Base-by-base conservation (phyloP, 1,284 basidiomycete genomes). In the Filobasidium uniguttulatum region DNA sequence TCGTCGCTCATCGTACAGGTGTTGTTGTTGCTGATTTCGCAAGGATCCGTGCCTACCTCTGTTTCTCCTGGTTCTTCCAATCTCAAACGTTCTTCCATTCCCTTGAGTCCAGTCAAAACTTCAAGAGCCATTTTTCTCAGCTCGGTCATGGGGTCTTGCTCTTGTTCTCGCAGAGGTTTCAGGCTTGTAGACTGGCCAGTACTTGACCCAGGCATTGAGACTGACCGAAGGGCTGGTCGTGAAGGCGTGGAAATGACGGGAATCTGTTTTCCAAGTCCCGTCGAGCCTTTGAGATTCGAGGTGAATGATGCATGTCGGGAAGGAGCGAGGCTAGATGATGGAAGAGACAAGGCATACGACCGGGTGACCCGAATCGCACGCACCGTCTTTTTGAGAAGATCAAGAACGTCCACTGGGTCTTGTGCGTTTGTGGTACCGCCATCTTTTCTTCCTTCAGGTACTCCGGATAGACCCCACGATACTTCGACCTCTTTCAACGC, bases 51-150 rank as follows among this genome's bases (percentile, higher is more conserved):
- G 12, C 35, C 38, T 10, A 26, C 7, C 31, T 17, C 22, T 6
- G 14, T 26, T n/a, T 49, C 47, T 25, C 14, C 47, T 6, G 17
- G 14, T 12, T 46, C 47, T 15, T 54, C 50, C 8, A 60, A 34
- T 3, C 65, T 48, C 5, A 64, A 47, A 3, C 54, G 46, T 49
- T 70, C 68, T 53, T 70, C 68, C 17, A 68, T 48, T 0, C 46
- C 54, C 33, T 67, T 45, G 12, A 70, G 54, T 17, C 56, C 49
- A 5, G 59, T 58, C 12, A 70, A 53, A 0, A 70, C 62, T 14
- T 68, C 66, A 30, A 70, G 49, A 1, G 67, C 68, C 1, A 62
- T 59, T 44, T 60, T 62, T 19, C 65, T 47, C n/a, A 65, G 38
- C 28, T 58, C 57, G 2, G 48, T 52, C 10, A 59, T 41, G 8